Evolutionary conservation across 2,329 filamentous ascomycete species (phyloP).

Genomic region (Fusarium redolens): DNA sequence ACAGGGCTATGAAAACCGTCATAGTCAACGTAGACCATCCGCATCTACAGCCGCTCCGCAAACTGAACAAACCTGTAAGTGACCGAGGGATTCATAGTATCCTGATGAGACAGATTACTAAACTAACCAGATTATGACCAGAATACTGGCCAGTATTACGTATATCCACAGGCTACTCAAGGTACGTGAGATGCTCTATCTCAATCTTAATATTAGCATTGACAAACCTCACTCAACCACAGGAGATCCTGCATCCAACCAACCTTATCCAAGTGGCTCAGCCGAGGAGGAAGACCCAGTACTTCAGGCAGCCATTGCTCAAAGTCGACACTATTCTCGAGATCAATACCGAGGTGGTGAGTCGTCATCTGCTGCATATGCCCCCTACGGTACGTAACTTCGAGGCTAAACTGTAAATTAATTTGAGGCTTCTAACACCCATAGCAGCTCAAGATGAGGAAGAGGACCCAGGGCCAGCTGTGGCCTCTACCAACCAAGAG

Average conservation of each 20-base stretch:
- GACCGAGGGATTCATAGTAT: neutral
- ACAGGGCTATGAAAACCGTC: neutral
- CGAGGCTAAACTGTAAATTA: neutral
- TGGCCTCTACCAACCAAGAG: constrained; percentile 23
- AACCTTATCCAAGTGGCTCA: constrained; percentile 2
- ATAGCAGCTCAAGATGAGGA: constrained; percentile 29
- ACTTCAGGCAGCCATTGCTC: constrained; percentile 18
- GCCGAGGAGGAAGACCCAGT: constrained; percentile 17
- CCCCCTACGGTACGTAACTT: constrained; percentile 20
- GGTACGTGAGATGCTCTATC: constrained; percentile 1
- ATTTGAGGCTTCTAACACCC: neutral
- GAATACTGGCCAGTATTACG: constrained; percentile 15
- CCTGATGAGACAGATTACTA: neutral
- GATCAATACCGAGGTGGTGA: constrained; percentile 26
- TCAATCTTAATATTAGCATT: neutral
- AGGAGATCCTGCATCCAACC: constrained; percentile 9
- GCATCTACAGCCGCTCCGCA: neutral
- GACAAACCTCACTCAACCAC: neutral
- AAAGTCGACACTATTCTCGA: constrained; percentile 20
- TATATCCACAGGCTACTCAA: constrained; percentile 6
- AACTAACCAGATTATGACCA: constrained; percentile 18
- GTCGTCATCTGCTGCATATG: constrained; percentile 11
- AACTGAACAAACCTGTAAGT: constrained; percentile 11
- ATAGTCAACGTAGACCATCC: neutral
- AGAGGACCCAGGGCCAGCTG: constrained; percentile 43